Conservation (phyloP, 176 grass and related monocot genomes). For the Phoenix roebelenii region DNA sequence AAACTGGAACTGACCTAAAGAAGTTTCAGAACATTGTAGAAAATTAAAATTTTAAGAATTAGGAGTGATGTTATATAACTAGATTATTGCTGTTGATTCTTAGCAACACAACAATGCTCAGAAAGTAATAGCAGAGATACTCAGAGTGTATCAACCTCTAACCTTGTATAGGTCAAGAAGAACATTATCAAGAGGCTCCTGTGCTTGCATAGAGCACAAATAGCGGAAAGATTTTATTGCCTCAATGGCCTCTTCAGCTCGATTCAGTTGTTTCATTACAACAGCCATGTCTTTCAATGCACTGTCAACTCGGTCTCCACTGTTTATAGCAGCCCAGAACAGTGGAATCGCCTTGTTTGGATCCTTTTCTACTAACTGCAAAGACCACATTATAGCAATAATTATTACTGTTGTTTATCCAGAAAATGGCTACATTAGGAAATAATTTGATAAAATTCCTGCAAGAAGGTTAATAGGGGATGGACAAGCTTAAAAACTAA, state of each 20-base stretch:
- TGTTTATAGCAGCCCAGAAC: slow-evolving; percentile 71
- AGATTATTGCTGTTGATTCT: too few species aligned
- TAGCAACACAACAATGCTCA: too few species aligned
- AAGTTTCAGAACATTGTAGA: too few species aligned
- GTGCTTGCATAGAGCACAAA: slow-evolving; percentile 44
- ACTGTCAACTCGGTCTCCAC: slow-evolving; percentile 64
- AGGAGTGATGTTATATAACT: too few species aligned
- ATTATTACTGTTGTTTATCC: too few species aligned
- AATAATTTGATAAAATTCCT: neutral
- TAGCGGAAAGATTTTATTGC: slow-evolving; percentile 56
- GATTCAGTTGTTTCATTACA: slow-evolving; percentile 55
- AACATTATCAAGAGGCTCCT: slow-evolving; percentile 53
- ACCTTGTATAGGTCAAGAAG: slow-evolving; percentile 66
- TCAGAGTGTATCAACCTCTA: slow-evolving; percentile 1
- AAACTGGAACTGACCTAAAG: neutral
- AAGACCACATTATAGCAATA: slow-evolving; percentile 8
- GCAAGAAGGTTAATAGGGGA: too few species aligned
- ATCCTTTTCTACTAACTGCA: slow-evolving; percentile 57
- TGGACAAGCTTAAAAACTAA: too few species aligned
- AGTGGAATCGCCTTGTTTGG: slow-evolving; percentile 59
- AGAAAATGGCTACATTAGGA: neutral
- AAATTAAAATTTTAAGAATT: too few species aligned
- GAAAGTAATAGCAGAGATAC: too few species aligned
- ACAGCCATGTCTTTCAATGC: slow-evolving; percentile 68
- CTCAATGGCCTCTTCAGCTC: slow-evolving; percentile 61